Conservation (phyloP, 345 rosid species). For the Psidium guajava region DNA sequence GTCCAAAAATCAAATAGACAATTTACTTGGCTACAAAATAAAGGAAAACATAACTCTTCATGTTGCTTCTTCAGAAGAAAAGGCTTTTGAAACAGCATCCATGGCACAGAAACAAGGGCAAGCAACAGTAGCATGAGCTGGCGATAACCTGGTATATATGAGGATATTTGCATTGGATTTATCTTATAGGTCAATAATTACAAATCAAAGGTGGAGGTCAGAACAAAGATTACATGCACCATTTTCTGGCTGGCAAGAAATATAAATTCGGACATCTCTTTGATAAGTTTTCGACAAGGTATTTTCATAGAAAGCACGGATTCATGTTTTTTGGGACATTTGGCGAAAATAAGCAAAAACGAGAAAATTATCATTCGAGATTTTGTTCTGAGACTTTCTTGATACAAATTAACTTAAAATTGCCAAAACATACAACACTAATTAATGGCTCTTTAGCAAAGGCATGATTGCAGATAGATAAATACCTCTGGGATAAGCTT, state of each 20-base stretch:
- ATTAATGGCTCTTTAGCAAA: background rate
- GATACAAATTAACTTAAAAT: background rate
- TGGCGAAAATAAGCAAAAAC: background rate
- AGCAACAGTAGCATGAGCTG: slow-evolving; percentile 69
- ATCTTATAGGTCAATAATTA: background rate
- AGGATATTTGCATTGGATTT: background rate
- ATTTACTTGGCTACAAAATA: background rate
- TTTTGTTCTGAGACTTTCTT: background rate
- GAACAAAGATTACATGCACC: slow-evolving; percentile 41
- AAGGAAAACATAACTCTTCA: slow-evolving; percentile 31
- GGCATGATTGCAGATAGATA: background rate
- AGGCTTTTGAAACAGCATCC: slow-evolving; percentile 93
- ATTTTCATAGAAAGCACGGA: background rate
- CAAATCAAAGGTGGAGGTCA: background rate
- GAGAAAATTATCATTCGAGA: background rate
- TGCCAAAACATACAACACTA: background rate
- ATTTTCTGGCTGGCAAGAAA: slow-evolving; percentile 33
- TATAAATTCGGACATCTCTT: background rate
- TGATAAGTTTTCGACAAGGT: background rate
- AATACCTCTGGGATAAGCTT: background rate
- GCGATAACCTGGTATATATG: background rate
- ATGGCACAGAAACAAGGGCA: slow-evolving; percentile 82
- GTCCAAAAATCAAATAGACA: background rate
- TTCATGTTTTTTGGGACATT: background rate
- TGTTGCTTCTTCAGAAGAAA: slow-evolving; percentile 80